These are phyloP conservation scores for Apostasia ramifera DNA, from an alignment of 106 monocot species.

Conservation along the genomic window DNA sequence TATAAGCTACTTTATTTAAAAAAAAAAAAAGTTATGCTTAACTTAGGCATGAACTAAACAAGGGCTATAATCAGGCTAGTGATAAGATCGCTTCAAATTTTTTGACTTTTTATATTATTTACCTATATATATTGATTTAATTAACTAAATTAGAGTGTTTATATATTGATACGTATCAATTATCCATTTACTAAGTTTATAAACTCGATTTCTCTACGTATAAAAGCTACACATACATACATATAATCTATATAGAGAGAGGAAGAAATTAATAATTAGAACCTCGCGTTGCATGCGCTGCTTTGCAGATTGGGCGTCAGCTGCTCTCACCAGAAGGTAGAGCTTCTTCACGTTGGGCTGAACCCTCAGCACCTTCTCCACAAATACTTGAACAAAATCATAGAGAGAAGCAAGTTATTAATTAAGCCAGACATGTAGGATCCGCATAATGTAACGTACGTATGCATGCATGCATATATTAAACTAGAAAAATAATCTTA, in stretches of 20 bases:
- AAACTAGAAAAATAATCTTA: background rate
- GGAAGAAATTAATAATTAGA: background rate
- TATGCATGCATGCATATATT: background rate
- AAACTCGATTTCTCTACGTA: background rate
- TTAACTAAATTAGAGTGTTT: too few relatives aligned
- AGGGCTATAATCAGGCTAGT: too few relatives aligned
- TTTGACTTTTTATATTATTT: too few relatives aligned
- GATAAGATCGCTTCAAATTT: too few relatives aligned
- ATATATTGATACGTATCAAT: too few relatives aligned
- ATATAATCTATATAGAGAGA: too few relatives aligned
- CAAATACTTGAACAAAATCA: conserved; percentile 31
- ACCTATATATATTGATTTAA: too few relatives aligned
- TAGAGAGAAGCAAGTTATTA: background rate
- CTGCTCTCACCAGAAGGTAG: conserved; percentile 49
- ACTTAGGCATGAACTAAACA: too few relatives aligned
- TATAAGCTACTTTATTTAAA: too few relatives aligned
- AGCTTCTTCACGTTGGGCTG: conserved; percentile 64
- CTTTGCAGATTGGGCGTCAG: conserved; percentile 13
- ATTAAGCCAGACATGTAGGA: background rate
- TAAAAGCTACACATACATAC: background rate
- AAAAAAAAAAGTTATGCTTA: too few relatives aligned
- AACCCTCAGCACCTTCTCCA: conserved; percentile 70
- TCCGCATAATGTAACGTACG: background rate
- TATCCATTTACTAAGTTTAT: too few relatives aligned
- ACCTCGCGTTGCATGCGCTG: conserved; percentile 42